Evolutionary conservation across 257 asterid genomes (phyloP), one percentile per base, ranked within the genome.

Genomic region (Coffea canephora): DNA sequence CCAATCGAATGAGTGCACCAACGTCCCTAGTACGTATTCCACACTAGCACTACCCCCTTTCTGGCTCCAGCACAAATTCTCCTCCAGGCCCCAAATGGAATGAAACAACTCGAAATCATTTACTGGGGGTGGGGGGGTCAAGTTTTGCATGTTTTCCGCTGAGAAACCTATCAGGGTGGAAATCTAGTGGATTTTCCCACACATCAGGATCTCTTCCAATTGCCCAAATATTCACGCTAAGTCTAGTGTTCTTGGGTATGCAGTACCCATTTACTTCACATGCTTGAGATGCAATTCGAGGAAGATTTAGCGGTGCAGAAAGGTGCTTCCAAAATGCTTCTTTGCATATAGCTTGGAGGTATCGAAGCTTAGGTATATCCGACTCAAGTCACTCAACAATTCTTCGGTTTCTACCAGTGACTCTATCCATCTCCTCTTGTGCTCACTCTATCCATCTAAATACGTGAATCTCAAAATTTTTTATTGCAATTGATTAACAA

Each of bases 1-100:
- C 93, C 93, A 89, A 36, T 84, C 87, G 75, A 87, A 89, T 2
- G 89, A 78, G 48, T 89, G 93, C 78, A 89, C 80, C 88, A 89
- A 77, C 10, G 87, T 87, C 11, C 89, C 91, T 77, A 89, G 73
- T 2, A 87, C 79, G 39, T 82, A 87, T 48, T 87, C 91, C 52
- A 89, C 46, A 89, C 88, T 19, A 86, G 75, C n/a, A 82, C 79
- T 55, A 84, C 82, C n/a, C 89, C 91, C 93, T 87, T 83, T 48
- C 87, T 81, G 14, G 82, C 50, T 11, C 93, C 93, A 0, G 91
- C 89, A 16, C 93, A 89, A 0, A 89, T 87, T 54, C 93, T 83
- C 7, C 93, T 73, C 4, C 91, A 90, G 0, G 91, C 89, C 0
- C 90, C 90, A 68, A 89, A 89, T 0, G 91, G 90, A 27, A 87